Evolutionary conservation across 352 stramenopile species (phyloP).

Genomic region (Phytophthora sp.): DNA sequence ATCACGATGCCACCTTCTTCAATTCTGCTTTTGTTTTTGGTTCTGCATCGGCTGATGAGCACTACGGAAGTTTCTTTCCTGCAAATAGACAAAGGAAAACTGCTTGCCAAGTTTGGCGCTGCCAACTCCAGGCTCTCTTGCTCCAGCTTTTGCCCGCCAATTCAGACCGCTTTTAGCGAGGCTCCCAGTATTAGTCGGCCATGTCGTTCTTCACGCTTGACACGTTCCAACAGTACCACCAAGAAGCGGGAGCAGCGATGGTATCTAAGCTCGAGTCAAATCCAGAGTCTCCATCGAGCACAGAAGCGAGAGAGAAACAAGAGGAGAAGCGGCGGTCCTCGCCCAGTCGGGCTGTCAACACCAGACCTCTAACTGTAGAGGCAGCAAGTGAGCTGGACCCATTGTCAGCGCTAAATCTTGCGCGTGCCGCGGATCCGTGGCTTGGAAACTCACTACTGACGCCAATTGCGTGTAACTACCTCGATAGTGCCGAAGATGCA

Average conservation of each 20-base stretch:
- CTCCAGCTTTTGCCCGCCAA: too few relatives aligned
- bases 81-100: too few relatives aligned
- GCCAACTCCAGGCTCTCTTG: not conserved
- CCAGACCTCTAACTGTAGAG: constrained; percentile 9
- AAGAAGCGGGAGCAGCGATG: constrained; percentile 17
- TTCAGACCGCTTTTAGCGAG: not conserved
- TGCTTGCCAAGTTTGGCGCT: constrained; percentile 7
- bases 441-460: constrained; percentile 47
- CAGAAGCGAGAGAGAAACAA: constrained; percentile 13
- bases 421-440: constrained; percentile 56
- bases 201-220: constrained; percentile 42
- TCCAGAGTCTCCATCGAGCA: constrained; percentile 9
- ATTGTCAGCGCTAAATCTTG: constrained; percentile 53
- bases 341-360: constrained; percentile 9
- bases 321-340: constrained; percentile 18
- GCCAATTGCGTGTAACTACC: constrained; percentile 18
- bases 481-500: constrained; percentile 17
- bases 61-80: too few relatives aligned
- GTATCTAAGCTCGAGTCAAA: constrained; percentile 19
- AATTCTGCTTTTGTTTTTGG: too few relatives aligned
- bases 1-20: too few relatives aligned
- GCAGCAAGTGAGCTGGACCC: constrained; percentile 55
- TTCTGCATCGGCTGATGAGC: too few relatives aligned
- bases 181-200: not conserved
- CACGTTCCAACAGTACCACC: constrained; percentile 35